These are phyloP conservation scores for Noccaea caerulescens DNA, from an alignment of 345 rosid genomes.

Conservation along the genomic window DNA sequence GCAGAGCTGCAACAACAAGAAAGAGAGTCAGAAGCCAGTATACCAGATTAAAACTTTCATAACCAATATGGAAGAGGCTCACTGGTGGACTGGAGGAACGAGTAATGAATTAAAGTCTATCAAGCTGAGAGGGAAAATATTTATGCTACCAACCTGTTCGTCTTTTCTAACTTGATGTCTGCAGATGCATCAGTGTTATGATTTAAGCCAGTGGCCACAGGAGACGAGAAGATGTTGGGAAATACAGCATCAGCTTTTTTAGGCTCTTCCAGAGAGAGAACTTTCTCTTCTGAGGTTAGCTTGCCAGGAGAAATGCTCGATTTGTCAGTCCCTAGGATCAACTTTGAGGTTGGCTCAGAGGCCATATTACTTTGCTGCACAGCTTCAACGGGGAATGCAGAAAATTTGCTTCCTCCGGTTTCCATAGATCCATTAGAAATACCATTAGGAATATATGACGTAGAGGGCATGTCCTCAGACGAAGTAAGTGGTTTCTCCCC, in stretches of 20 bases:
- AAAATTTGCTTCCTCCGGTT: conserved; percentile 50
- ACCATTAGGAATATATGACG: conserved; percentile 44
- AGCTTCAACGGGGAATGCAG: conserved; percentile 42
- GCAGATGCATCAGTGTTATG: conserved; percentile 37
- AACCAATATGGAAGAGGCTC: conserved; percentile 36
- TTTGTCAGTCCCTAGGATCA: conserved; percentile 35
- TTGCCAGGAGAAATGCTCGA: conserved; percentile 25
- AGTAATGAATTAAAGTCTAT: conserved; percentile 20
- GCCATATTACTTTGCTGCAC: conserved; percentile 43
- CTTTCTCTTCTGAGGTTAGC: conserved; percentile 19
- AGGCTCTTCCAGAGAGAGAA: conserved; percentile 31
- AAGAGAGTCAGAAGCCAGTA: conserved; percentile 28
- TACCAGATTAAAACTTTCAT: conserved; percentile 31
- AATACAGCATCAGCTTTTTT: conserved; percentile 31
- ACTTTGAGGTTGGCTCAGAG: conserved; percentile 42
- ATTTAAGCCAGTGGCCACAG: conserved; percentile 19
- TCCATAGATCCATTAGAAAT: conserved; percentile 44
- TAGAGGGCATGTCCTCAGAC: conserved; percentile 46
- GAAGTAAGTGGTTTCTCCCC: conserved; percentile 42
- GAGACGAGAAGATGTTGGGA: conserved; percentile 27
- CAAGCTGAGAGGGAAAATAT: conserved; percentile 7
- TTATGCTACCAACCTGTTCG: conserved; percentile 44
- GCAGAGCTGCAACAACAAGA: conserved; percentile 56
- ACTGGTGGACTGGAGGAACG: conserved; percentile 34
- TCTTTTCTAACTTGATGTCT: conserved; percentile 31